These are phyloP conservation scores for Avena atlantica DNA, from an alignment of 176 grass and related monocot genomes.

Conservation along the genomic window DNA sequence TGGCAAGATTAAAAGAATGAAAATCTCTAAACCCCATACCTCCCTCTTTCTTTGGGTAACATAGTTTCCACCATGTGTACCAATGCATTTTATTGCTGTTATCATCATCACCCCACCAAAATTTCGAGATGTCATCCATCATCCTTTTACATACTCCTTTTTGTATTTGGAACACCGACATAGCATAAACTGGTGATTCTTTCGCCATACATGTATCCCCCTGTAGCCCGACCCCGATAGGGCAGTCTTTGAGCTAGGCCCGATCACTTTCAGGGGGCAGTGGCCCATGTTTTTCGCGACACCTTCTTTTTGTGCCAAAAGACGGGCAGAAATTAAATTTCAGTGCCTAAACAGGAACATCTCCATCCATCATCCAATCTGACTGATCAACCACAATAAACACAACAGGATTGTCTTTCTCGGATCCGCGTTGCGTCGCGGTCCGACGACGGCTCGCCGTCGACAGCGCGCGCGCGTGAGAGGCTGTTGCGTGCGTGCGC, in stretches of 20 bases:
- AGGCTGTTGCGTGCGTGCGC: background rate
- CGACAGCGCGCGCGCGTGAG: no score
- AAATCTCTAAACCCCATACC: no score
- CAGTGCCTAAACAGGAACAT: background rate
- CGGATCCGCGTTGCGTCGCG: background rate
- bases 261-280: conserved; percentile 42
- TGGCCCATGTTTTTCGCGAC: background rate
- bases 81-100: no score
- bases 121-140: no score
- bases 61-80: no score
- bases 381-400: conserved; percentile 5
- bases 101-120: no score
- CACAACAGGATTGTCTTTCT: conserved; percentile 36
- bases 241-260: conserved; percentile 35
- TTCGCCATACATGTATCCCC: background rate
- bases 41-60: no score
- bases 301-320: background rate
- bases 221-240: conserved; percentile 38
- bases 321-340: no score
- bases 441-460: conserved; percentile 27
- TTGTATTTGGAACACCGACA: no score
- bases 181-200: no score
- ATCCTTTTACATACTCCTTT: no score
- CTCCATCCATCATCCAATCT: background rate
- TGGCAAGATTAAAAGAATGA: no score